Base-by-base conservation (phyloP, 306 rosid genomes). In the Mimosa bimucronata region DNA sequence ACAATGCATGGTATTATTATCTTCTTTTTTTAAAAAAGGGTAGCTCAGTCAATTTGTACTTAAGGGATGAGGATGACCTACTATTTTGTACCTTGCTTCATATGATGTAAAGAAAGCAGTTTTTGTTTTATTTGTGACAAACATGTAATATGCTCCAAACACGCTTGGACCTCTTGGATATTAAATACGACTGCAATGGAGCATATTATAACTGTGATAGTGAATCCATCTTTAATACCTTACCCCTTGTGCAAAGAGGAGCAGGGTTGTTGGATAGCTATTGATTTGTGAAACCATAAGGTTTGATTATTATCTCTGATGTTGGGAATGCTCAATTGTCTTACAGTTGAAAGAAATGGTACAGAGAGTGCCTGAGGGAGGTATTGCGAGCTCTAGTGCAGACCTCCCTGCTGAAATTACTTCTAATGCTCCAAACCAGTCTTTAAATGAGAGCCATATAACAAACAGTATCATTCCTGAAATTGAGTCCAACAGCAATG, bases 311-410 rank as follows among this genome's bases (percentile, higher is more conserved):
- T 70, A 64, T 72, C 23, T 79, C 84, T 82, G 66, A 80, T 80
- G 78, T 68, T 73, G 77, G 77, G 81, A 64, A 78, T 76, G 83
- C 74, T 75, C 60, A 55, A 70, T 73, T 82, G 50, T 77, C 73
- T 48, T 65, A 81, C 92, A 95, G 99, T 79, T 92, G 85, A 93
- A 92, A 85, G 97, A 90, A 69, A 78, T 88, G 84, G 82, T 90
- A 66, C 90, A 86, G 71, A 86, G 89, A 74, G 65, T 82, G 64
- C 94, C 93, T 6, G 92, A 92, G 77, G 93, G 83, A 75, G 85
- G 89, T n/a, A 67, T 25, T 38, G 70, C 81, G 18, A 81, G 81
- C 78, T 71, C 50, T 75, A 77, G 73, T 69, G 28, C 82, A 38
- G 85, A 85, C 79, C 80, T 80, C 64, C 46, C 42, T 79, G 82